Percentiles rank a stretch among this genome's conserved stretches.
Conservation (phyloP, 2,329 filamentous ascomycete genomes). For the Aspergillus floridensis region DNA sequence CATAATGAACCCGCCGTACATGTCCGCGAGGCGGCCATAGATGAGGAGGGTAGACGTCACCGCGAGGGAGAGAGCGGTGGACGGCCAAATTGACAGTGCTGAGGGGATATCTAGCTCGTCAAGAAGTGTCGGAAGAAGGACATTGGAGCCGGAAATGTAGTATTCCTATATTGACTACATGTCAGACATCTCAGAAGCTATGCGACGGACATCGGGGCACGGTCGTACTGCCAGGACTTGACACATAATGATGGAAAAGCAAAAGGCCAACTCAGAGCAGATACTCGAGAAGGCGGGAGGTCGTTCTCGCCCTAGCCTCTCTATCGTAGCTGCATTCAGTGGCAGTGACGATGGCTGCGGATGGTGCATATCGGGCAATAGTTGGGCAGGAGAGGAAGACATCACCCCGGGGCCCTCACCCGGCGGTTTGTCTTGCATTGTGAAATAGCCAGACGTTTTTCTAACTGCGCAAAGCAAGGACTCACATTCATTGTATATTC, state of each 20-base stretch:
- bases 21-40: constrained; percentile 57
- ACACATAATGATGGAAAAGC: constrained; percentile 60
- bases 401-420: no score
- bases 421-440: no score
- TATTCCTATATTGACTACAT: constrained; percentile 55
- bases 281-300: no score
- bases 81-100: constrained; percentile 58
- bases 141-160: constrained; percentile 71
- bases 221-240: constrained; percentile 59
- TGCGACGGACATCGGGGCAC: not conserved
- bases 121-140: constrained; percentile 65
- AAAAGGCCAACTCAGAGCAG: constrained; percentile 56
- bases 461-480: no score
- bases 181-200: not conserved
- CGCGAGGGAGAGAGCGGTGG: constrained; percentile 52
- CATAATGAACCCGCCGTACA: constrained; percentile 64
- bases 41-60: constrained; percentile 49
- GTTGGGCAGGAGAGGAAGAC: no score
- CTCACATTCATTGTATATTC: no score
- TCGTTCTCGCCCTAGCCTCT: no score
- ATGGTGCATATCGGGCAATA: no score
- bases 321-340: no score
- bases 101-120: constrained; percentile 63
- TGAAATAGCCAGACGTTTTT: no score
- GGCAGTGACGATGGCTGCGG: no score